Conservation (phyloP, 345 rosid species). For the Lepidium didymum region DNA sequence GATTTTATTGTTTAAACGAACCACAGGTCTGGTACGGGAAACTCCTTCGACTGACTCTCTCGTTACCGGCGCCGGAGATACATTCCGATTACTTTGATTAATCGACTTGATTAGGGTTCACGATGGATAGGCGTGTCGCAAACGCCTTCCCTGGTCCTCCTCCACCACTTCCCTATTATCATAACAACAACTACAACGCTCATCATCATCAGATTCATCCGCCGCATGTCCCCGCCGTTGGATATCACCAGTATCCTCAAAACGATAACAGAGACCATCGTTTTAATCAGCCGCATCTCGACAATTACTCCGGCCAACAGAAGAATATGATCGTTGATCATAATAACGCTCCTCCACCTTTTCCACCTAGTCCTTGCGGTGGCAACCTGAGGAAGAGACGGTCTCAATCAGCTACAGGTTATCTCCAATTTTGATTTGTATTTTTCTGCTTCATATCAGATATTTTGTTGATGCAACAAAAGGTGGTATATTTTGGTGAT, state of each 20-base stretch:
- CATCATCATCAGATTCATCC: conserved; percentile 26
- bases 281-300: conserved; percentile 27
- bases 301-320: conserved; percentile 23
- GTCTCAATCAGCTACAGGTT: conserved; percentile 33
- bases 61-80: conserved; percentile 13
- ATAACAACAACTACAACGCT: conserved; percentile 24
- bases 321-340: conserved; percentile 32
- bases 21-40: not conserved
- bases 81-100: not conserved
- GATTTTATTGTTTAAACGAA: not conserved
- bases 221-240: conserved; percentile 19
- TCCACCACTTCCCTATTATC: conserved; percentile 23
- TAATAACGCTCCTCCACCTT: conserved; percentile 13
- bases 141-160: conserved; percentile 19
- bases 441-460: not conserved
- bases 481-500: not conserved
- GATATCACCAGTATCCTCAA: conserved; percentile 22
- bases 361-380: conserved; percentile 23
- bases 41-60: not conserved
- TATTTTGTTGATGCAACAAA: not conserved
- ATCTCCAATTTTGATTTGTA: not conserved
- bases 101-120: not conserved
- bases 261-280: conserved; percentile 27
- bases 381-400: conserved; percentile 44
- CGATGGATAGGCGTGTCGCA: conserved; percentile 18